These are phyloP conservation scores for Plasmodium chabaudi DNA, from an alignment of 169 alveolate genomes.

Conservation along the genomic window DNA sequence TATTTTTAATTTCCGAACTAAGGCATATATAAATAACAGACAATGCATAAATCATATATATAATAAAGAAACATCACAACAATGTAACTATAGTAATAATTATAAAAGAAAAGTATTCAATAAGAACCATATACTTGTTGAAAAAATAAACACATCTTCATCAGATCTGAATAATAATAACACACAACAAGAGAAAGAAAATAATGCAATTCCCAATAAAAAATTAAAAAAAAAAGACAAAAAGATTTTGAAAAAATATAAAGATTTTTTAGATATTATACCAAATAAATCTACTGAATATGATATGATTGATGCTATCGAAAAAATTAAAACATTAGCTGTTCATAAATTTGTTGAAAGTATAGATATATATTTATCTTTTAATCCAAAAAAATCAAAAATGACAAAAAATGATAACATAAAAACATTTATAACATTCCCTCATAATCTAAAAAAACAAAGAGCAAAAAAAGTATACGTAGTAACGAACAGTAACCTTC, in stretches of 20 bases:
- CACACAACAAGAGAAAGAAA: neutral
- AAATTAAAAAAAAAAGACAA: slow-evolving; percentile 72
- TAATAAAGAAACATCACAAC: slow-evolving; percentile 8
- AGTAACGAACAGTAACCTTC: slow-evolving; percentile 28
- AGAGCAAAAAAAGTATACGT: slow-evolving; percentile 71
- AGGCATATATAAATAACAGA: slow-evolving; percentile 7
- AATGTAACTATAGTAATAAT: neutral
- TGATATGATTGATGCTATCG: slow-evolving; percentile 56
- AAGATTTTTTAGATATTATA: slow-evolving; percentile 47
- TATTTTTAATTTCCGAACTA: neutral
- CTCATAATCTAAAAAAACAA: slow-evolving; percentile 70
- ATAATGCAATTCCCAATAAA: slow-evolving; percentile 9
- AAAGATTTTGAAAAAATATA: slow-evolving; percentile 65
- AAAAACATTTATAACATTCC: slow-evolving; percentile 72
- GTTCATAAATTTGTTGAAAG: slow-evolving; percentile 74
- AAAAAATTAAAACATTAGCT: slow-evolving; percentile 71
- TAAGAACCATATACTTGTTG: neutral
- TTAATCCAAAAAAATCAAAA: slow-evolving; percentile 56
- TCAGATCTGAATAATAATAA: too few relatives aligned
- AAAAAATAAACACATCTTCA: neutral
- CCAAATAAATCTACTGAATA: slow-evolving; percentile 53
- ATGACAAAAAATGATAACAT: slow-evolving; percentile 75
- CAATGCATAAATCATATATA: neutral
- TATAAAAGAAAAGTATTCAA: neutral
- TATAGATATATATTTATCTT: slow-evolving; percentile 65